Percentiles rank a stretch among this genome's conserved stretches.
These are phyloP conservation scores for Yamadazyma sp. DNA, from an alignment of 1,139 yeast genomes.

Conservation along the genomic window DNA sequence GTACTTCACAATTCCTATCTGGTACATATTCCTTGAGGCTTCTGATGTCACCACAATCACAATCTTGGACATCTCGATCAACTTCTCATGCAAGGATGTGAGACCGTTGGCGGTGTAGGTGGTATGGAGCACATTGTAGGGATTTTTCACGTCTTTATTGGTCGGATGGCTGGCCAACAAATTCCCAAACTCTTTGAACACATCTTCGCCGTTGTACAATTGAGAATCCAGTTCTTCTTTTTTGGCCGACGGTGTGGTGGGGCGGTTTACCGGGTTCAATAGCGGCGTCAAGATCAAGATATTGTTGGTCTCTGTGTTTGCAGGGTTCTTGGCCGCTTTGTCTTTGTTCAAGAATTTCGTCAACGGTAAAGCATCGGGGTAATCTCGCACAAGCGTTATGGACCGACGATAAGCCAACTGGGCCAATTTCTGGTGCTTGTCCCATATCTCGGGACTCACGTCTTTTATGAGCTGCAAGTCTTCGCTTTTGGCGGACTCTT, in stretches of 20 bases:
- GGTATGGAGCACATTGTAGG: slow-evolving; percentile 57
- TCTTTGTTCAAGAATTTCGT: slow-evolving; percentile 27
- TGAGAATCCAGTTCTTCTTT: slow-evolving; percentile 14
- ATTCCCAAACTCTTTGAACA: slow-evolving; percentile 52
- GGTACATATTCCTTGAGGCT: slow-evolving; percentile 64
- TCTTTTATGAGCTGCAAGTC: slow-evolving; percentile 27
- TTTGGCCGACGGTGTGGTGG: neutral
- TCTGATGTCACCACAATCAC: slow-evolving; percentile 63
- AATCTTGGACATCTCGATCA: slow-evolving; percentile 55
- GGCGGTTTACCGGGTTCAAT: slow-evolving; percentile 44
- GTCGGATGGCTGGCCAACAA: slow-evolving; percentile 36
- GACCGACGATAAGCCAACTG: slow-evolving; percentile 52
- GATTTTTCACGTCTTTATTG: slow-evolving; percentile 20
- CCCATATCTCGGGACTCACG: slow-evolving; percentile 35
- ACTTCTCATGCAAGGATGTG: slow-evolving; percentile 55
- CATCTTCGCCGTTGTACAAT: slow-evolving; percentile 56
- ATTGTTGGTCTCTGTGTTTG: slow-evolving; percentile 25
- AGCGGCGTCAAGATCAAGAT: slow-evolving; percentile 56
- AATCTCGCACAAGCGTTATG: slow-evolving; percentile 59
- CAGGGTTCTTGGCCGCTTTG: slow-evolving; percentile 16
- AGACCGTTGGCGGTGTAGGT: slow-evolving; percentile 68
- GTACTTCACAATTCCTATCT: slow-evolving; percentile 63
- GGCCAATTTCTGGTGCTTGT: slow-evolving; percentile 46
- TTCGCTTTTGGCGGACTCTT: slow-evolving; percentile 27
- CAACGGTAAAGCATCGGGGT: slow-evolving; percentile 53